Conservation (phyloP, 495 filamentous ascomycete species). For the Saxophila tyrrhenica region DNA sequence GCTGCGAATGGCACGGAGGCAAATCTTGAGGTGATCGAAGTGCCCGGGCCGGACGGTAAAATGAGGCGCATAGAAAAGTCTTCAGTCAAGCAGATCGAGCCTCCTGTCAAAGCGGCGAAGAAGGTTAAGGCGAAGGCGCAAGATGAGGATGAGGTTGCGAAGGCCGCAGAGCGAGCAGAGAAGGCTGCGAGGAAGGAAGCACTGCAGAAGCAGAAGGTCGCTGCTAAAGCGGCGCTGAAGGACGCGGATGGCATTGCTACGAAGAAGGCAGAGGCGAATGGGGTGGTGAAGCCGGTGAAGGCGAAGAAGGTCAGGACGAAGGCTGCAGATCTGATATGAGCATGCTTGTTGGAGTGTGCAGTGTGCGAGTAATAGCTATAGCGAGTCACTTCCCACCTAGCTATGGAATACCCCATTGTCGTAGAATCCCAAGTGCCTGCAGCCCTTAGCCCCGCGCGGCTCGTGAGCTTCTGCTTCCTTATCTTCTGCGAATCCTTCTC, state of each 20-base stretch:
- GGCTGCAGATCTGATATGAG: neutral
- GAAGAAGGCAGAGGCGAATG: conserved; percentile 8
- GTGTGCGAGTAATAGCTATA: too few species aligned
- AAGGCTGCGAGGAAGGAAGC: conserved; percentile 31
- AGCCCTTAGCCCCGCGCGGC: too few species aligned
- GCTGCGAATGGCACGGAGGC: neutral
- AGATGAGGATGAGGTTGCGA: conserved; percentile 27
- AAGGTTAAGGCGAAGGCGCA: conserved; percentile 27
- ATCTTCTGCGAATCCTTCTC: too few species aligned
- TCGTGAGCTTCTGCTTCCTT: too few species aligned
- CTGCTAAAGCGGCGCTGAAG: conserved; percentile 29
- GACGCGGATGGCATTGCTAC: neutral
- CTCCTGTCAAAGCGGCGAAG: conserved; percentile 25
- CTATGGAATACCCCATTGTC: too few species aligned
- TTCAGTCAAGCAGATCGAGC: conserved; percentile 22
- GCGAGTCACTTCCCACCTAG: too few species aligned
- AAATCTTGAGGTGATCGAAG: conserved; percentile 8
- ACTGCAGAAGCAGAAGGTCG: conserved; percentile 38
- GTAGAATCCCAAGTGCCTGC: too few species aligned
- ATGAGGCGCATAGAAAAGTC: conserved; percentile 9
- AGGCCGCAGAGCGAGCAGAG: conserved; percentile 40
- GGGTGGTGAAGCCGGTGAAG: conserved; percentile 4
- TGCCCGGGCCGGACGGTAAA: conserved; percentile 28
- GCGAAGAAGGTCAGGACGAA: neutral
- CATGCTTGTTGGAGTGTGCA: too few species aligned